Conservation (phyloP, 176 grass and related monocot species). For the Saccharum officinarum region DNA sequence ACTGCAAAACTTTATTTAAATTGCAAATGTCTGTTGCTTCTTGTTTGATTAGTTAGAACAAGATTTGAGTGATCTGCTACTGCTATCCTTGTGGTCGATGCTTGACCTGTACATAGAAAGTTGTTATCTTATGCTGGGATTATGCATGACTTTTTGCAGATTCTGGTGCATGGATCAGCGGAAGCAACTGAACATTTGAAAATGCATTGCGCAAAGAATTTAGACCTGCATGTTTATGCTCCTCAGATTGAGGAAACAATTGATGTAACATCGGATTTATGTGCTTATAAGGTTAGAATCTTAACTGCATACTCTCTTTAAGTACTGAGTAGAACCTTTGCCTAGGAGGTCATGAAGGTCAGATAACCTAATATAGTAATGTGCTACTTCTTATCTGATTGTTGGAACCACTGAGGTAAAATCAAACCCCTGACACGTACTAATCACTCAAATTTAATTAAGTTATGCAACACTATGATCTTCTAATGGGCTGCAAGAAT, state of each 20-base stretch:
- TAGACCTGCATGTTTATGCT: slow-evolving; percentile 88
- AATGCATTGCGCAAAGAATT: slow-evolving; percentile 80
- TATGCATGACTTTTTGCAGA: slow-evolving; percentile 38
- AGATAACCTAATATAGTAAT: background rate
- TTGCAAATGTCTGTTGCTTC: background rate
- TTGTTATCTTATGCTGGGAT: slow-evolving; percentile 17
- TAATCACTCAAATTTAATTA: slow-evolving; percentile 9
- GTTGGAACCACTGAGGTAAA: slow-evolving; percentile 4
- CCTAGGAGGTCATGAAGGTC: background rate
- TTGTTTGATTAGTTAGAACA: slow-evolving; percentile 8
- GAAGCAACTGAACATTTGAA: slow-evolving; percentile 98
- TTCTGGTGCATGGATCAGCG: slow-evolving; percentile 89
- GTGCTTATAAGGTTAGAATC: slow-evolving; percentile 87
- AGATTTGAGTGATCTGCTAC: slow-evolving; percentile 18
- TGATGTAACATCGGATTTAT: slow-evolving; percentile 98
- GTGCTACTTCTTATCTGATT: slow-evolving; percentile 28
- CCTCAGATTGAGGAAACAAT: slow-evolving; percentile 97
- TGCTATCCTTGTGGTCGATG: slow-evolving; percentile 22
- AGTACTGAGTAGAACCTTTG: background rate
- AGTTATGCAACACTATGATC: background rate
- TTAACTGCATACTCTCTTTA: slow-evolving; percentile 20
- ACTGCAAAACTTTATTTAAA: slow-evolving; percentile 5
- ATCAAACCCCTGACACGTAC: background rate
- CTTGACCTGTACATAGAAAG: slow-evolving; percentile 7
- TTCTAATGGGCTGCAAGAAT: background rate